Evolutionary conservation across 257 asterid species (phyloP), one percentile per base, ranked within the genome.

Genomic region (Anisodus tanguticus): DNA sequence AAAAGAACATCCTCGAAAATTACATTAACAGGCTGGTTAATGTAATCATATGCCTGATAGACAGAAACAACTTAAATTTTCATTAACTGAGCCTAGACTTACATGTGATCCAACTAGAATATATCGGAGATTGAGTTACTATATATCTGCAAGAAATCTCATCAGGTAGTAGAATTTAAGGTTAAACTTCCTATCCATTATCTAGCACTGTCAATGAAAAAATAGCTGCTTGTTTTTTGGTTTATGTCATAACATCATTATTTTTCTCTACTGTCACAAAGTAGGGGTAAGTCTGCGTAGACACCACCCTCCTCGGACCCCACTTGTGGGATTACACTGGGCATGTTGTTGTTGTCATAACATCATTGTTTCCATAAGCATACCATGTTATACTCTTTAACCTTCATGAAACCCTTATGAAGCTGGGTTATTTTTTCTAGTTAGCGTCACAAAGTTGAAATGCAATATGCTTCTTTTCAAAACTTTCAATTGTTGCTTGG

Each of bases 151-250:
- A 22, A 16, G 17, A 74, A 49, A 11, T 51, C 45, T 22, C 37
- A 19, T 62, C 41, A 8, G 19, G 8, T 47, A 72, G 41, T n/a
- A 72, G 19, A 47, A 72, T 72, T 10, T 47, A 45, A 45, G 58
- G 59, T 72, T 72, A 72, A 72, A n/a, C n/a, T 72, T n/a, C n/a
- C 35, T n/a, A 69, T 72, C 35, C n/a, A 45, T n/a, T 3, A 71
- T 43, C 0, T 70, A 68, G 77, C 35, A 69, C 80, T 22, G n/a
- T 19, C 80, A 47, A 72, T 9, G 41, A 47, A 45, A 22, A 72
- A 72, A 55, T 47, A 72, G 59, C 59, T 47, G 59, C 6, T 47
- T 16, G 1, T 17, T 49, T 49, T 74, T 49, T 1, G 79, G 39
- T 3, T 39, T 12, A 11, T 68, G 51, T 68, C 51, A 37, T 10